Conservation (phyloP, 257 asterid genomes). For the Oldenlandia corymbosa region DNA sequence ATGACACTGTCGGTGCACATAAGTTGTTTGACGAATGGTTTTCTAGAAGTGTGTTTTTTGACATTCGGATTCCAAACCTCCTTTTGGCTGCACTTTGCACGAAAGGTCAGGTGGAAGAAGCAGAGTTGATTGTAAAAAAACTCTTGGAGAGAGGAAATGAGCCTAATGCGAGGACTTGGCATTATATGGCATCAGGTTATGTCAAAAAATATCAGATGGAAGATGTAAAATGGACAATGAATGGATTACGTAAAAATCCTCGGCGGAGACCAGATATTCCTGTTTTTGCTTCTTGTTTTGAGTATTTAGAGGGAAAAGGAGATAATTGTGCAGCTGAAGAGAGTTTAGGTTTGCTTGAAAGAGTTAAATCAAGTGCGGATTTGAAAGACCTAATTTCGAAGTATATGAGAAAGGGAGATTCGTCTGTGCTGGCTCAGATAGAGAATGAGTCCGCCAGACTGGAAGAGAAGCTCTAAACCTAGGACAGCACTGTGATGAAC, state of each 20-base stretch:
- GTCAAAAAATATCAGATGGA: constrained; percentile 27
- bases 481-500: not conserved
- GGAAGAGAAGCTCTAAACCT: not conserved
- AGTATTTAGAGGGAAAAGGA: constrained; percentile 33
- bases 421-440: constrained; percentile 7
- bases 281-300: constrained; percentile 33
- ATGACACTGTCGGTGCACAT: constrained; percentile 41
- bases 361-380: constrained; percentile 17
- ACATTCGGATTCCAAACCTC: constrained; percentile 29
- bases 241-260: constrained; percentile 14
- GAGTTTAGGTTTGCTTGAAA: constrained; percentile 24
- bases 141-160: constrained; percentile 22
- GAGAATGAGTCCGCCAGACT: not conserved
- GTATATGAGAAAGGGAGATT: constrained; percentile 17
- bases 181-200: constrained; percentile 37
- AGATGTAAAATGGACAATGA: constrained; percentile 33
- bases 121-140: constrained; percentile 27
- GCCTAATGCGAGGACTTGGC: constrained; percentile 37
- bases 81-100: constrained; percentile 36
- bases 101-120: constrained; percentile 36
- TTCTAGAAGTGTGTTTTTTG: constrained; percentile 15
- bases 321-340: constrained; percentile 27
- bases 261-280: constrained; percentile 24
- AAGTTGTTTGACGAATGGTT: constrained; percentile 37
- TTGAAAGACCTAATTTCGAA: constrained; percentile 21